phyloP scores from a whole-genome alignment of 2,329 filamentous ascomycete genomes.

The Alternaria alternata region DNA sequence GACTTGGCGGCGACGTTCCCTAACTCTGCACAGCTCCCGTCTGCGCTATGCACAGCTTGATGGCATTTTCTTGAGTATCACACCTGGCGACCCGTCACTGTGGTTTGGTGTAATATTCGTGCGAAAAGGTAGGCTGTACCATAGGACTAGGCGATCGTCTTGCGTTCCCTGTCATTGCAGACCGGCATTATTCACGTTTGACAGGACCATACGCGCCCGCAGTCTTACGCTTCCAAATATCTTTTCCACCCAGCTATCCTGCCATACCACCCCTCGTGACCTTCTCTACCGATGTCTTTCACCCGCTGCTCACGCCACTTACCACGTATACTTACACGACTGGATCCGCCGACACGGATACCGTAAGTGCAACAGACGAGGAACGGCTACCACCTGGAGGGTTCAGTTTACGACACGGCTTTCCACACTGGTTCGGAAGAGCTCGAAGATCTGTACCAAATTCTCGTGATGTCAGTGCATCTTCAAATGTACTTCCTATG shows the following conservation, averaged over 20 bases:
- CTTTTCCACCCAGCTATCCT: slow-evolving; percentile 84
- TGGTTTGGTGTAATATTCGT: slow-evolving; percentile 96
- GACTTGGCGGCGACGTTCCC: slow-evolving; percentile 26
- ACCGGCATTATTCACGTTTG: slow-evolving; percentile 36
- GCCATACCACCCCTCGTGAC: slow-evolving; percentile 81
- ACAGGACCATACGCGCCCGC: slow-evolving; percentile 88
- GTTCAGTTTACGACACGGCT: slow-evolving; percentile 89
- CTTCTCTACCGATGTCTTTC: slow-evolving; percentile 92
- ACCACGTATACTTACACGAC: slow-evolving; percentile 96
- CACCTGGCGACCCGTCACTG: slow-evolving; percentile 78
- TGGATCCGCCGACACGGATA: slow-evolving; percentile 74
- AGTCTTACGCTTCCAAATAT: slow-evolving; percentile 87
- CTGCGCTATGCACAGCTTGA: slow-evolving; percentile 83
- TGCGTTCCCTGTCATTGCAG: slow-evolving; percentile 12
- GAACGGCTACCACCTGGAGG: slow-evolving; percentile 86
- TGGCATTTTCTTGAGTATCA: slow-evolving; percentile 86
- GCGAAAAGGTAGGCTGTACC: slow-evolving; percentile 71
- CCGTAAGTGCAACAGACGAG: slow-evolving; percentile 82
- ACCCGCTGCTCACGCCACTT: slow-evolving; percentile 88
- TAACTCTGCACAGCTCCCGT: slow-evolving; percentile 68
- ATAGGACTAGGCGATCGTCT: slow-evolving; percentile 23
- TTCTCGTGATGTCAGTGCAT: slow-evolving; percentile 47
- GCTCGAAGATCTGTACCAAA: slow-evolving; percentile 38
- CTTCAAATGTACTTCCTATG: slow-evolving; percentile 31
- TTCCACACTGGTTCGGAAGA: slow-evolving; percentile 82